These are phyloP conservation scores for Petrea volubilis DNA, from an alignment of 257 asterid species.

Conservation along the genomic window DNA sequence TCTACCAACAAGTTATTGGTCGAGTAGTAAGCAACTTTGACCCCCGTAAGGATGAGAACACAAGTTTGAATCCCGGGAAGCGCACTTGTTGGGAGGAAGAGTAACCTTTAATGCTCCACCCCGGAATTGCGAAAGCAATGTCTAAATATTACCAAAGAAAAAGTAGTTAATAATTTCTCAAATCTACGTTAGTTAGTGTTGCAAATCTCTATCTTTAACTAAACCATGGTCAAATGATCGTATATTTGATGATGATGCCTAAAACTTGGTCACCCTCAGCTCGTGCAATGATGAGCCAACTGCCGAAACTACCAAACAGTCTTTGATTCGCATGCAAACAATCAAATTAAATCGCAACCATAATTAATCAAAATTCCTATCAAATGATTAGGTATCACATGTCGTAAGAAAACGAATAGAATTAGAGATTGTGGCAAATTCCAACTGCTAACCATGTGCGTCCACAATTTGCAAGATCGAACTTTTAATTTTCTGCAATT, in stretches of 20 bases:
- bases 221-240: conserved; percentile 4
- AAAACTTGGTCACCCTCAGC: conserved; percentile 13
- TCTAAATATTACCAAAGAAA: too few species aligned
- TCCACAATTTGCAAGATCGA: not conserved
- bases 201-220: conserved; percentile 15
- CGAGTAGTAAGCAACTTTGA: too few species aligned
- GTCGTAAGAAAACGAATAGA: not conserved
- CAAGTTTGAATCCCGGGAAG: too few species aligned
- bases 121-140: too few species aligned
- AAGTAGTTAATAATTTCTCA: not conserved
- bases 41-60: too few species aligned
- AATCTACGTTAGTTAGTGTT: conserved; percentile 18
- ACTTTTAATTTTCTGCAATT: too few species aligned
- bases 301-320: conserved; percentile 14
- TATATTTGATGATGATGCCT: not conserved
- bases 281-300: conserved; percentile 22
- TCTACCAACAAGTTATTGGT: too few species aligned
- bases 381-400: conserved; percentile 28
- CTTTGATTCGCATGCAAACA: not conserved
- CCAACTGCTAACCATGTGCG: conserved; percentile 26
- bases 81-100: too few species aligned
- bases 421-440: not conserved
- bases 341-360: conserved; percentile 1
- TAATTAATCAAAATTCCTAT: not conserved
- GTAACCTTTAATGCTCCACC: too few species aligned